Conservation (phyloP, 2,329 filamentous ascomycete genomes). For the Ophiostoma ips region DNA sequence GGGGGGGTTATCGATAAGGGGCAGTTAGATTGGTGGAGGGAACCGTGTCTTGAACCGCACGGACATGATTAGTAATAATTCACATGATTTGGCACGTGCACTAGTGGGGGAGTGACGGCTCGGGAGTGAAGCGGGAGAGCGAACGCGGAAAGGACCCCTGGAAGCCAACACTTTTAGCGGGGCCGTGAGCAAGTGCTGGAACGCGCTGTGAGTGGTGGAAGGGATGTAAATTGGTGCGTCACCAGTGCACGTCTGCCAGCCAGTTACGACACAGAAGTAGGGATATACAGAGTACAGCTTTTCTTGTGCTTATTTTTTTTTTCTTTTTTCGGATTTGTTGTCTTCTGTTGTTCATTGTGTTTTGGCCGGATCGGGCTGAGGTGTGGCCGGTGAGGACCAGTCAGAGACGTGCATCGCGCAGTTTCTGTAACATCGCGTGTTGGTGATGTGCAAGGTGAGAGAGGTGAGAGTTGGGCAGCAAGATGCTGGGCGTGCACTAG, state of each 20-base stretch:
- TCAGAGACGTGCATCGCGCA: not conserved
- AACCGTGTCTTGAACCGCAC: slow-evolving; percentile 7
- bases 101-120: too few species aligned
- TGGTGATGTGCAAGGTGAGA: not conserved
- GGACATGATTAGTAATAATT: not conserved
- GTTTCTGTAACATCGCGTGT: not conserved
- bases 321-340: not conserved
- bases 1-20: slow-evolving; percentile 3
- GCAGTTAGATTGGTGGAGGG: not conserved
- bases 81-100: not conserved
- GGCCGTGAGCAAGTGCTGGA: not conserved
- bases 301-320: not conserved
- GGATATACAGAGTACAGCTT: not conserved
- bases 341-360: not conserved
- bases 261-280: slow-evolving; percentile 1
- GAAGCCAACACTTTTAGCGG: not conserved
- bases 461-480: not conserved
- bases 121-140: not conserved
- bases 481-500: too few species aligned
- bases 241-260: not conserved
- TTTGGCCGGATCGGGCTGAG: not conserved
- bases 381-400: not conserved
- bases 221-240: slow-evolving; percentile 1
- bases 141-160: not conserved
- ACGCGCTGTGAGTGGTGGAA: slow-evolving; percentile 5